Evolutionary conservation across 2,329 filamentous ascomycete genomes (phyloP).

Genomic region (Calonectria multiphialidica): DNA sequence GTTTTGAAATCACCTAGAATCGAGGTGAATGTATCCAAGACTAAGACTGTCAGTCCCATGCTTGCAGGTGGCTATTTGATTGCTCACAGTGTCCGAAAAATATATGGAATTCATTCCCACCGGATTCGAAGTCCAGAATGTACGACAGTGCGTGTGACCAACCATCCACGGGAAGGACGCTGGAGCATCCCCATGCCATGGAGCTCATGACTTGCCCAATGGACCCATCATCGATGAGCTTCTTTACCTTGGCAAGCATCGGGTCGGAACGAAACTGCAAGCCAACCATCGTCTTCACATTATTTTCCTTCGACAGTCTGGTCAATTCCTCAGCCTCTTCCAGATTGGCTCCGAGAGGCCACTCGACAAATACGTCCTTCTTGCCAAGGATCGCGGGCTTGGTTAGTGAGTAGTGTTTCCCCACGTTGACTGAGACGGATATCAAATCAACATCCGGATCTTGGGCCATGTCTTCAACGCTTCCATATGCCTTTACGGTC

Average conservation of each 20-base stretch:
- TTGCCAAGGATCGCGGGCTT: slow-evolving; percentile 58
- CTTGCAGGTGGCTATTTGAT: too few species aligned
- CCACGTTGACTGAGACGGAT: slow-evolving; percentile 62
- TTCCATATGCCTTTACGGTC: slow-evolving; percentile 58
- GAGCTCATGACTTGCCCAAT: slow-evolving; percentile 27
- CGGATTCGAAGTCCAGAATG: slow-evolving; percentile 16
- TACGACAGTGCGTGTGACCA: not conserved
- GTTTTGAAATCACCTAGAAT: slow-evolving; percentile 20
- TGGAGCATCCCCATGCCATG: slow-evolving; percentile 8
- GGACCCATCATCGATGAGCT: slow-evolving; percentile 21
- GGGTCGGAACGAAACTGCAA: slow-evolving; percentile 61
- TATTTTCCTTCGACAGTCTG: slow-evolving; percentile 45
- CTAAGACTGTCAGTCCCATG: not conserved
- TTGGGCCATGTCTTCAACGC: slow-evolving; percentile 56
- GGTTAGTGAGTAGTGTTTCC: slow-evolving; percentile 57
- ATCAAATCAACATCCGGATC: slow-evolving; percentile 65
- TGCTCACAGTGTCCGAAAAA: slow-evolving; percentile 26
- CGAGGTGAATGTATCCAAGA: slow-evolving; percentile 14
- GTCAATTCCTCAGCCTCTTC: slow-evolving; percentile 54
- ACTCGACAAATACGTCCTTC: slow-evolving; percentile 28
- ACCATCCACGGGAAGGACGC: not conserved
- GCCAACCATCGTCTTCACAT: slow-evolving; percentile 56
- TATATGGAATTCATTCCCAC: slow-evolving; percentile 22
- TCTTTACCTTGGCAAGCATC: slow-evolving; percentile 35
- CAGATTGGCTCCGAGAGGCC: slow-evolving; percentile 39